Percentiles rank a stretch among this genome's conserved stretches.
Conservation (phyloP, 164 flowering plant species). For the Vitis riparia region DNA sequence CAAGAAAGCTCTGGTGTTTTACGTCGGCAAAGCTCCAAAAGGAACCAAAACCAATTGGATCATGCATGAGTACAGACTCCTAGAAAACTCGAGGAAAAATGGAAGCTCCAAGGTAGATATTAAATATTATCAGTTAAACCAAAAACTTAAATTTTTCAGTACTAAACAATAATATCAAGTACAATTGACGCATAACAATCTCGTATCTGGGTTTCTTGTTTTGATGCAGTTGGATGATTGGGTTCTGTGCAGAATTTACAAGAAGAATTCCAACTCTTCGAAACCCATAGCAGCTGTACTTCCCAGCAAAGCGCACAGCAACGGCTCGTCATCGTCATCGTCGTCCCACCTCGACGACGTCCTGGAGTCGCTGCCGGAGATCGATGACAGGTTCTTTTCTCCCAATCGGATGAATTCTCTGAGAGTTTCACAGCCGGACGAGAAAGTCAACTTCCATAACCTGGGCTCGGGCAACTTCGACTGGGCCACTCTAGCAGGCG, state of each 20-base stretch:
- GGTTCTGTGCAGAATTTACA: conserved; percentile 83
- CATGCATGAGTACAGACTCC: conserved; percentile 86
- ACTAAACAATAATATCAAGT: too few species aligned
- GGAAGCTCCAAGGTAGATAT: conserved; percentile 58
- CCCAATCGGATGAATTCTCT: conserved; percentile 55
- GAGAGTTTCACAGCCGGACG: conserved; percentile 25
- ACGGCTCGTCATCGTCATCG: conserved; percentile 37
- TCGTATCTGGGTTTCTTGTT: neutral
- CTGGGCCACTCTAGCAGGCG: conserved; percentile 49
- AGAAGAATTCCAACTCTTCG: conserved; percentile 57
- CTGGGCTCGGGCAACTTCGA: conserved; percentile 48
- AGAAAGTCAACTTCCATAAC: conserved; percentile 29
- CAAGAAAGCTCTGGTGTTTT: conserved; percentile 84
- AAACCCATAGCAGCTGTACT: conserved; percentile 18
- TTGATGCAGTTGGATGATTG: conserved; percentile 74
- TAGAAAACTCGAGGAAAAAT: conserved; percentile 39
- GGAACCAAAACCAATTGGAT: conserved; percentile 93
- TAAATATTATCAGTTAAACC: neutral
- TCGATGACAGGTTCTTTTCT: conserved; percentile 44
- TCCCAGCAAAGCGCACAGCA: conserved; percentile 41
- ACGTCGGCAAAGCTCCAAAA: conserved; percentile 82
- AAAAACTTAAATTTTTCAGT: too few species aligned
- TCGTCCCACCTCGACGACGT: conserved; percentile 67
- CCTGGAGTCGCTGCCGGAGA: conserved; percentile 65
- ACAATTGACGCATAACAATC: neutral